phyloP scores from a whole-genome alignment of 371 early-diverging fungal species.

The Apophysomyces trapeziformis region DNA sequence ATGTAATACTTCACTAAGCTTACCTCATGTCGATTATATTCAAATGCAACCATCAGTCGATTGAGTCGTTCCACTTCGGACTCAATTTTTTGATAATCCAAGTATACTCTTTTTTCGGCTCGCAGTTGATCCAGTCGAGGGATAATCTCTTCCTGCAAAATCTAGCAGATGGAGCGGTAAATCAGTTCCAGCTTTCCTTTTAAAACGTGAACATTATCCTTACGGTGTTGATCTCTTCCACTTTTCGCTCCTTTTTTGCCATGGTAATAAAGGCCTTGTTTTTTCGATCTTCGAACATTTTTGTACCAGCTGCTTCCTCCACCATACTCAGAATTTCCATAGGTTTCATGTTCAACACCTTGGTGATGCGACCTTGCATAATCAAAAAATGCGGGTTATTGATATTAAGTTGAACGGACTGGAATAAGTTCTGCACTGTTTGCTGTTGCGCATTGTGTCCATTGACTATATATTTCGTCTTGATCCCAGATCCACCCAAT shows the following conservation, averaged over 20 bases:
- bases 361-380: conserved; percentile 99
- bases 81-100: conserved; percentile 93
- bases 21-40: conserved; percentile 72
- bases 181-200: background rate
- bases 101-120: conserved; percentile 85
- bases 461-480: conserved; percentile 97
- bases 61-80: conserved; percentile 84
- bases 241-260: conserved; percentile 95
- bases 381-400: conserved; percentile 99
- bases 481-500: conserved; percentile 70
- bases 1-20: background rate
- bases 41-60: conserved; percentile 82
- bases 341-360: conserved; percentile 99
- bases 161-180: conserved; percentile 34
- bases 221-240: conserved; percentile 88
- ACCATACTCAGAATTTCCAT: conserved; percentile 96
- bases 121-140: conserved; percentile 94
- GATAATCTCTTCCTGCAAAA: conserved; percentile 88
- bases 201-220: background rate
- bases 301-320: conserved; percentile 98
- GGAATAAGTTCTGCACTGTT: conserved; percentile 90
- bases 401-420: conserved; percentile 96
- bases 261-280: conserved; percentile 94
- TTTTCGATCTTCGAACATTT: conserved; percentile 98
- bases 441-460: conserved; percentile 92